Evolutionary conservation across 192 early-diverging fungal species (phyloP), one percentile per base, ranked within the genome.

Genomic region (Rhizophlyctis rosea): DNA sequence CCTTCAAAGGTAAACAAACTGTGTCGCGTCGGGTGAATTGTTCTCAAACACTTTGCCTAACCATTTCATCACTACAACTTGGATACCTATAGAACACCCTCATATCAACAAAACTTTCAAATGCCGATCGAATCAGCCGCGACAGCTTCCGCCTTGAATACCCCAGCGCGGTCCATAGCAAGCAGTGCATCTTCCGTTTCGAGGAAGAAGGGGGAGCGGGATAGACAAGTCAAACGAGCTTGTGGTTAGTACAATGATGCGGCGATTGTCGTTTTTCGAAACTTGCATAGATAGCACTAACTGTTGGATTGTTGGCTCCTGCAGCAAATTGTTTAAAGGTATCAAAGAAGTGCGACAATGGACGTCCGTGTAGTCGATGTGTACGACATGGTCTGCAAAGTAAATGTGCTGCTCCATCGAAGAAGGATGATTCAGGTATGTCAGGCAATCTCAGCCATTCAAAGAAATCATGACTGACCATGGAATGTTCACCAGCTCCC

Each of bases 281-380:
- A 24, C n/a, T n/a, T n/a, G 44, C 9, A 27, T 27, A 50, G 27
- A 50, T n/a, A n/a, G 27, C 21, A 14, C 21, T 2, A 50, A 24
- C 27, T 34, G 11, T 13, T 34, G 24, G 9, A 7, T 39, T 59
- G 57, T 36, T 24, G 23, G 9, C 9, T 24, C 24, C 52, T 36
- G 7, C 29, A 71, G 70, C 88, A 35, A 90, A 95, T 60, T 93
- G 91, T 59, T 88, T 91, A 75, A 87, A 88, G 57, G 87, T 91
- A 0, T 95, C 91, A 73, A 95, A 95, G 69, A 94, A 92, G 70
- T 93, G 93, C 71, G 92, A 91, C 64, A 81, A 86, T 55, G 86
- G 74, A 16, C 69, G 91, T 47, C 93, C 92, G 1, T 93, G 93
- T 64, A 67, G 73, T 64, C 82, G 91, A 2, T 95, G 93, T 66